These are phyloP conservation scores for Lodderomyces beijingensis DNA, from an alignment of 1,139 yeast genomes.

Conservation along the genomic window DNA sequence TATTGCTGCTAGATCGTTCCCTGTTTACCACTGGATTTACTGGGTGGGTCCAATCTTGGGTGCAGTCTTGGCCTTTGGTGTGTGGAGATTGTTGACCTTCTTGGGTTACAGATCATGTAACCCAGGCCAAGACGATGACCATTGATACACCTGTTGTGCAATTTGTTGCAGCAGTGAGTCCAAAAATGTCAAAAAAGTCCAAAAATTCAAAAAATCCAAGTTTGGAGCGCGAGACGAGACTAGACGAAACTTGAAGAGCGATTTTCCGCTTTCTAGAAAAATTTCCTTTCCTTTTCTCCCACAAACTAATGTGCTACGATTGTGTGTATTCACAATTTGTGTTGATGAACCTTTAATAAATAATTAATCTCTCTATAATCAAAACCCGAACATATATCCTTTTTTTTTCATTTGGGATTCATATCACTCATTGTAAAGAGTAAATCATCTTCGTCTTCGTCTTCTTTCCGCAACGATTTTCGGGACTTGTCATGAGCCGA, in stretches of 20 bases:
- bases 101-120: slow-evolving; percentile 68
- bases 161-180: too few relatives aligned
- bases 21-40: slow-evolving; percentile 85
- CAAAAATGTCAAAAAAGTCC: too few relatives aligned
- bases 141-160: slow-evolving; percentile 1
- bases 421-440: slow-evolving; percentile 89
- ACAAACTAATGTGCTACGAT: too few relatives aligned
- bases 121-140: slow-evolving; percentile 61
- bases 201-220: too few relatives aligned
- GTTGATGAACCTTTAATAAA: too few relatives aligned
- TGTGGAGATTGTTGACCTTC: slow-evolving; percentile 64
- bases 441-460: slow-evolving; percentile 75
- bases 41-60: slow-evolving; percentile 87
- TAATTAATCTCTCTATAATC: too few relatives aligned
- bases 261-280: too few relatives aligned
- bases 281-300: too few relatives aligned
- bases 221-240: too few relatives aligned
- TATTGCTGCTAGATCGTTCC: slow-evolving; percentile 68
- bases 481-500: slow-evolving; percentile 12
- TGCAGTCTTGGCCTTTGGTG: slow-evolving; percentile 57
- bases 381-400: too few relatives aligned
- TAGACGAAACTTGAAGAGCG: too few relatives aligned
- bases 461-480: slow-evolving; percentile 16
- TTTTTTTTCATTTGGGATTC: slow-evolving; percentile 44
- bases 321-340: too few relatives aligned